Base-by-base conservation (phyloP, 1,139 yeast genomes). In the Lizanozyma gosingica region DNA sequence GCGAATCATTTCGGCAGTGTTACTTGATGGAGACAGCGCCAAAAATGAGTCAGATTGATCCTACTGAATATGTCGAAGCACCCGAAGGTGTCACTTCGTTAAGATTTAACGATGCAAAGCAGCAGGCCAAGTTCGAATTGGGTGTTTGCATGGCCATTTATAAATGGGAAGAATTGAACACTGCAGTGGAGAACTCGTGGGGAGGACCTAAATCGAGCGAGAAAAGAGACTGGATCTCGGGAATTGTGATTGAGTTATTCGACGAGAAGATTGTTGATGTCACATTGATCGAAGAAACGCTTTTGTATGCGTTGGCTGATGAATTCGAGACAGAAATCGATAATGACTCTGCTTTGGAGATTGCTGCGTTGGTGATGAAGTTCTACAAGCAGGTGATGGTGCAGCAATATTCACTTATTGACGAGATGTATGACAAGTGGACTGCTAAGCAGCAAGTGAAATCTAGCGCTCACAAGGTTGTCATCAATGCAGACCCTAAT, bases 171-270 rank as follows among this genome's bases (percentile, higher is more conserved):
- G 92, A 85, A 37, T 68, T 92, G 42, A 73, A 76, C 40, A 82
- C 86, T 1, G 98, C 98, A 0, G 98, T 94, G n/a, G 94, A 79
- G n/a, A 86, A 85, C 56, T 69, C 73, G 34, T 92, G 98, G 98
- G 99, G 98, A 44, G 99, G 98, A 2, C 78, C 95, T 14, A 85
- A 85, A 37, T 83, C 95, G 11, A 76, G 73, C 1, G 97, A 86
- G 38, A 92, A 92, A 60, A 74, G 99, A 54, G 98, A 92, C 57
- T 94, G 98, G 98, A 73, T 90, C 45, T 80, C 88, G 3, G 95
- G 88, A 3, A 69, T 85, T 15, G 76, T 90, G 2, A 77, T 87
- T 37, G 97, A 88, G 35, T 67, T 88, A 42, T 92, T 90, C 55
- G 75, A 72, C 38, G 82, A 73, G 40, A 71, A 64, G 40, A 63